Percentiles rank a stretch among this genome's conserved stretches.
phyloP scores from a whole-genome alignment of 2,329 filamentous ascomycete genomes.

The Epichloe hybrida region DNA sequence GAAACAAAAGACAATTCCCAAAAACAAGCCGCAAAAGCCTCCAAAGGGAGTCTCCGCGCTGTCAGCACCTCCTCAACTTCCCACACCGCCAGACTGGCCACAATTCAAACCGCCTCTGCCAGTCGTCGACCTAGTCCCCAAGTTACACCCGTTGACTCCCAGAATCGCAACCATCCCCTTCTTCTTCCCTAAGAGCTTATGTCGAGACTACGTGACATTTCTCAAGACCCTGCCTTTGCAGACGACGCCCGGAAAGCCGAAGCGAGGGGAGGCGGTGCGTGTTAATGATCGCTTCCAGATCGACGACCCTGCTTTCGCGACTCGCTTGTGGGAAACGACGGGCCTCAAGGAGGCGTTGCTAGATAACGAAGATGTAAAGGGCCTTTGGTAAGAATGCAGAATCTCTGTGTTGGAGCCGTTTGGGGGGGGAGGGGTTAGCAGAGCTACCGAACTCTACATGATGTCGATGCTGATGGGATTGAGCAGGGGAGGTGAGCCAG shows the following conservation, averaged over 20 bases:
- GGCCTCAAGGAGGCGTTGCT: conserved; percentile 51
- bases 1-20: conserved; percentile 17
- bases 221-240: conserved; percentile 54
- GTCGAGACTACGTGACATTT: conserved; percentile 63
- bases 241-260: conserved; percentile 68
- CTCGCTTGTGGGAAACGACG: conserved; percentile 63
- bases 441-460: no score
- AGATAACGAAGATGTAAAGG: conserved; percentile 22
- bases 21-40: conserved; percentile 17
- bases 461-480: not conserved
- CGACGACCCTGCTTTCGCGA: conserved; percentile 60
- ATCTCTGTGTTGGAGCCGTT: not conserved
- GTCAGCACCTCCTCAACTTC: conserved; percentile 4
- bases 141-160: conserved; percentile 32
- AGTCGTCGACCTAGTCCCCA: conserved; percentile 46
- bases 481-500: conserved; percentile 66
- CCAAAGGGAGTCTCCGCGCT: conserved; percentile 9
- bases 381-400: conserved; percentile 30
- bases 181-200: conserved; percentile 63
- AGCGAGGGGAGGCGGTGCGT: conserved; percentile 65
- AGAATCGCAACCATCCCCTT: conserved; percentile 63
- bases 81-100: conserved; percentile 49
- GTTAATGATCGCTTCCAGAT: conserved; percentile 87
- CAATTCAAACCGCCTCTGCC: conserved; percentile 55
- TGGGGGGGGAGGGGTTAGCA: no score